Evolutionary conservation across 2,329 filamentous ascomycete species (phyloP).

Genomic region (Furcasterigmium furcatum): DNA sequence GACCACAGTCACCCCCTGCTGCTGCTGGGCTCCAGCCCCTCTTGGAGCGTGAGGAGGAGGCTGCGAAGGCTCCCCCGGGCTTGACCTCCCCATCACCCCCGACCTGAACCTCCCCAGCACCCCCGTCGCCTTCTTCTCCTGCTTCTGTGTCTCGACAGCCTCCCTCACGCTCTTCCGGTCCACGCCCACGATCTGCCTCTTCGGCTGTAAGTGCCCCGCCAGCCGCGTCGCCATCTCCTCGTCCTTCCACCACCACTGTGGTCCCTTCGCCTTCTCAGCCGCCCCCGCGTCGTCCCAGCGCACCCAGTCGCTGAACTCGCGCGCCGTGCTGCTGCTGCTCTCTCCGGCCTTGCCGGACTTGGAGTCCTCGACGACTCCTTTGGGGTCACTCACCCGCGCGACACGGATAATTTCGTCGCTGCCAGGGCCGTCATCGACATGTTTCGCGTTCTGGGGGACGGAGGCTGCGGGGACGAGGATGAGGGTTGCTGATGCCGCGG

Average conservation of each 20-base stretch:
- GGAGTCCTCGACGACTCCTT: neutral
- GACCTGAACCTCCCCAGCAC: constrained; percentile 28
- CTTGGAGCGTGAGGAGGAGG: too few species aligned
- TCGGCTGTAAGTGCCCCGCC: constrained; percentile 38
- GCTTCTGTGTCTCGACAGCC: constrained; percentile 24
- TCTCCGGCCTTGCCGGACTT: neutral
- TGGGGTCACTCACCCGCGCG: constrained; percentile 20
- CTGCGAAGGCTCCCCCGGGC: too few species aligned
- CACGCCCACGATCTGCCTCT: constrained; percentile 13
- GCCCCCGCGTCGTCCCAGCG: constrained; percentile 25
- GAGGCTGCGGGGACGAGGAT: constrained; percentile 40
- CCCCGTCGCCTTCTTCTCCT: constrained; percentile 27
- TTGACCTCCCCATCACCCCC: too few species aligned
- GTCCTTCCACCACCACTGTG: constrained; percentile 42
- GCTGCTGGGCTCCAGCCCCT: too few species aligned
- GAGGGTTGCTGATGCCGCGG: constrained; percentile 33
- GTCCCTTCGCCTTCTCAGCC: constrained; percentile 1
- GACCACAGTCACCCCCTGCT: constrained; percentile 29
- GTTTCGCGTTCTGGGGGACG: constrained; percentile 30
- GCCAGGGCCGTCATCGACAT: constrained; percentile 27
- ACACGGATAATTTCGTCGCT: constrained; percentile 26
- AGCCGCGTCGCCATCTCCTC: constrained; percentile 41
- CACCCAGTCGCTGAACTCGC: constrained; percentile 43
- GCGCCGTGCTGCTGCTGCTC: neutral
- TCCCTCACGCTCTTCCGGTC: constrained; percentile 24